Evolutionary conservation across 768 basidiomycete genomes (phyloP), one percentile per base, ranked within the genome.

Genomic region (Leucogyrophana mollusca): DNA sequence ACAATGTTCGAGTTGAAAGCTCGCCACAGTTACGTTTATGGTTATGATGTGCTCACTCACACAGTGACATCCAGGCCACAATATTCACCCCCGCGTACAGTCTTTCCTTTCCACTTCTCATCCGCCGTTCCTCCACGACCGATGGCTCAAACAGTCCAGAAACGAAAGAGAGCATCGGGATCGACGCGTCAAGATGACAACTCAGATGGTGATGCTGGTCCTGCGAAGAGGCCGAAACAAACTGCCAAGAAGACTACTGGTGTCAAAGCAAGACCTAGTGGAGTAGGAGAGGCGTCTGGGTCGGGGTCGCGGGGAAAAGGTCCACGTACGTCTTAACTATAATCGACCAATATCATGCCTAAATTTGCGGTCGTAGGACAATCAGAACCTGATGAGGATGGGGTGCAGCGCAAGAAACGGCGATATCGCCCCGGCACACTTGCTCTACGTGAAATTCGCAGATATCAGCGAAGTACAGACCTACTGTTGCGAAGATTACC

Each of bases 391-490:
- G 58, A 54, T 21, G 61, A 61, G 37, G 64, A 55, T 34, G 47
- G 59, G 13, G 56, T 33, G 2, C 54, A 56, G 44, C 61, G 56
- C 68, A 71, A 73, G 77, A 80, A 73, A 60, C 76, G 68, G 58
- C 76, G 94, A n/a, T 97, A 79, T 69, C 79, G 91, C 50, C 94
- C 94, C 0, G 94, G 94, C 8, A 94, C 91, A 3, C 82, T 89
- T 47, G 94, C 94, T 25, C 71, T 97, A 52, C 80, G 87, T 35
- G 94, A 97, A 71, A 95, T 97, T 42, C 79, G 94, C 57, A 90
- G 87, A 62, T 97, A 96, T 66, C 94, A 97, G 65, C 91, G 90
- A 64, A 87, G 84, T 56, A 96, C 94, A 6, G 93, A 94, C 60
- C 73, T 96, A 34, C 72, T 97, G 50, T 70, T 97, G 47, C 79